Percentiles rank a stretch among this genome's conserved stretches.
Conservation (phyloP, 768 basidiomycete species). For the Xerocomellus intermedius region DNA sequence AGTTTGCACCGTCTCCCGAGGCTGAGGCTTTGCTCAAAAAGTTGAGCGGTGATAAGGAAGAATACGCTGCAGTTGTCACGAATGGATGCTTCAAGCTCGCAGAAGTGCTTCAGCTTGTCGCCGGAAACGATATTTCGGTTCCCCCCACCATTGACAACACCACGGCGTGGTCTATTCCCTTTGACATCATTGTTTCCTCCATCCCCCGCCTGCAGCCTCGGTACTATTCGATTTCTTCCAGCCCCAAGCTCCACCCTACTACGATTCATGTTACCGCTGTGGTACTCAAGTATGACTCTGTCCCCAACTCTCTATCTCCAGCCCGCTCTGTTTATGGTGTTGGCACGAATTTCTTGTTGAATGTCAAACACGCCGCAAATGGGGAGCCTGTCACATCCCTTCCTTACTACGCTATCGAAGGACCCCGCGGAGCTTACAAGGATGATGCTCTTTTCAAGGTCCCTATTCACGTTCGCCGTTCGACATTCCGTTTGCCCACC, state of each 20-base stretch:
- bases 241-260: conserved; percentile 87
- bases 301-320: conserved; percentile 48
- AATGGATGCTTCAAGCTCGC: conserved; percentile 88
- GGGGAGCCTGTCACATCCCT: conserved; percentile 51
- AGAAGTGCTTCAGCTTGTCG: conserved; percentile 88
- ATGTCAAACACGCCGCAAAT: conserved; percentile 77
- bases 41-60: conserved; percentile 84
- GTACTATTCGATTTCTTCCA: conserved; percentile 98
- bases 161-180: conserved; percentile 87
- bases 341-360: conserved; percentile 93
- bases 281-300: conserved; percentile 87
- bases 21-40: conserved; percentile 72
- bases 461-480: conserved; percentile 92
- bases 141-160: conserved; percentile 70
- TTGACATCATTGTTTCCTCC: conserved; percentile 93
- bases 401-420: conserved; percentile 84
- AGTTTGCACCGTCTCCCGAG: conserved; percentile 80
- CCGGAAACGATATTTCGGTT: conserved; percentile 67
- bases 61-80: conserved; percentile 73
- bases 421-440: conserved; percentile 85
- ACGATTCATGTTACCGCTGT: conserved; percentile 94
- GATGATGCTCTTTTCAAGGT: conserved; percentile 71
- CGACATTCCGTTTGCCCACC: conserved; percentile 95
- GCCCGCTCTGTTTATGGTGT: conserved; percentile 82
- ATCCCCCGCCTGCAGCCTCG: conserved; percentile 94